Evolutionary conservation across 2,329 filamentous ascomycete species (phyloP), one percentile per base, ranked within the genome.

Genomic region (Cephalotrichum gorgonifer): DNA sequence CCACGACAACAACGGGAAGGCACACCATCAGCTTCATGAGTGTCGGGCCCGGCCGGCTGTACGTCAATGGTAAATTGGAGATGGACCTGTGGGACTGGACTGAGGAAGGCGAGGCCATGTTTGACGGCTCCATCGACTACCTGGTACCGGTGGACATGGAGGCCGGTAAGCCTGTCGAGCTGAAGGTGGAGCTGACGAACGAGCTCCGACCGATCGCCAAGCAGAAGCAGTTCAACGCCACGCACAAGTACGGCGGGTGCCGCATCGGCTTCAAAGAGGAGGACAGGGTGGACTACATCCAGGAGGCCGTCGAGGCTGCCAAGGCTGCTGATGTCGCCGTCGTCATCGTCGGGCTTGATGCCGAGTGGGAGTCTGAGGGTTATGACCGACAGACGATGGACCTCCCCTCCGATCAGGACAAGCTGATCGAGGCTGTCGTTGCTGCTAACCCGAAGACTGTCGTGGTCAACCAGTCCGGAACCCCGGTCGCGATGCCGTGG

Each of bases 301-400:
- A 81, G 53, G 72, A 85, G 58, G 84, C 84, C 1, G 76, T 83
- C 4, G 71, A 78, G 20, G 70, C 73, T 2, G 84, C 84, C 8
- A 75, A 68, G 52, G 70, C 71, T 2, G 78, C 81, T 0, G 83
- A 87, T 57, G 78, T 85, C 14, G 83, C 83, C 2, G 68, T 88
- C 6, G 72, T 88, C 2, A 74, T 86, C 44, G 76, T 85, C 9
- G 84, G 84, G 1, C 70, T 87, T 1, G 83, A 87, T 59, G 78
- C 78, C 6, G 84, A 88, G 60, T 88, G 83, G 83, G 84, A 88
- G 59, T 85, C 82, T 2, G 84, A 87, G 61, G 83, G 83, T 2
- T 85, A 85, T 52, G 83, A 86, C 58, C 74, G 83, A 43, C 85
- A 85, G 60, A 86, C 86, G 55, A 72, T 88, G 53, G 85, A 84